Evolutionary conservation across 495 filamentous ascomycete species (phyloP).

Genomic region (Neurospora sp.): DNA sequence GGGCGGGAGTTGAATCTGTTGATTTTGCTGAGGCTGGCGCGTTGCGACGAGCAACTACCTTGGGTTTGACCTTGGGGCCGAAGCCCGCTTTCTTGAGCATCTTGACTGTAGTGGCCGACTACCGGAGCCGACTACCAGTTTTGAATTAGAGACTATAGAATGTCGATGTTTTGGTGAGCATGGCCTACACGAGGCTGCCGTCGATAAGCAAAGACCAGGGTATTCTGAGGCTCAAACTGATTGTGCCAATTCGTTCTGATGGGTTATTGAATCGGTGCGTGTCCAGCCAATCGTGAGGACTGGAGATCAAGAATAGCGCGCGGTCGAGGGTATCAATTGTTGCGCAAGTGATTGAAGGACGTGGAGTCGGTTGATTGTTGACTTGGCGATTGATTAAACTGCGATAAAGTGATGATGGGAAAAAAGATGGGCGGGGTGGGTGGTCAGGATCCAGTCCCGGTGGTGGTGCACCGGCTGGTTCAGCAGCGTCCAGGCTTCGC

Average conservation of each 20-base stretch:
- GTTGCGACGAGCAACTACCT: constrained; percentile 4
- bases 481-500: neutral
- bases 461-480: neutral
- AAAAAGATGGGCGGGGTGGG: neutral
- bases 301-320: neutral
- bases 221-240: neutral
- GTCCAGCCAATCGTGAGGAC: neutral
- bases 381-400: neutral
- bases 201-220: neutral
- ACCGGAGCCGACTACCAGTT: neutral
- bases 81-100: constrained; percentile 38
- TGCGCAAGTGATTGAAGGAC: neutral
- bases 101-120: constrained; percentile 19
- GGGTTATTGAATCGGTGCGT: neutral
- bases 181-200: neutral
- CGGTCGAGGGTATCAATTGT: neutral
- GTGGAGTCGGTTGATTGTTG: neutral
- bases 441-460: neutral
- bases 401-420: neutral
- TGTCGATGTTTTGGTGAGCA: neutral
- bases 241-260: neutral
- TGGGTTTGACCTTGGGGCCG: constrained; percentile 27
- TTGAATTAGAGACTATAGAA: neutral
- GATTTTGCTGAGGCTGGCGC: neutral
- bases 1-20: neutral